Evolutionary conservation across 176 grass and related monocot species (phyloP).

Genomic region (Carex cristatella): DNA sequence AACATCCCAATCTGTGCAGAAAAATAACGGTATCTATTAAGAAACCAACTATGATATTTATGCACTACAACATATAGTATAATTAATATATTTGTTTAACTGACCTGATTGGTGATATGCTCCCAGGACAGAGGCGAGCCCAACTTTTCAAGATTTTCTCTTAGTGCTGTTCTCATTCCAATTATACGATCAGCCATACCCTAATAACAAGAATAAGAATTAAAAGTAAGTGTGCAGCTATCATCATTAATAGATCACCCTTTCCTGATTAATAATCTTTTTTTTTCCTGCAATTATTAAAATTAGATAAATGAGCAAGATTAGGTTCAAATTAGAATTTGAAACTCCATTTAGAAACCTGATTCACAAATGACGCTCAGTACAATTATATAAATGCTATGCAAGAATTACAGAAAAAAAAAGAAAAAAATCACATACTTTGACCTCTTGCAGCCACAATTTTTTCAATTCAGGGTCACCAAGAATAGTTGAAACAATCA

Average conservation of each 20-base stretch:
- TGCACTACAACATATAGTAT: background rate
- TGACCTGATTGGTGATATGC: constrained; percentile 94
- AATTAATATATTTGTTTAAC: background rate
- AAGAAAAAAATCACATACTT: constrained; percentile 43
- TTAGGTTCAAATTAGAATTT: background rate
- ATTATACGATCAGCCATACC: constrained; percentile 93
- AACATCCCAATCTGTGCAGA: constrained; percentile 88
- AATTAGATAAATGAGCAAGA: background rate
- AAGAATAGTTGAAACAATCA: constrained; percentile 88
- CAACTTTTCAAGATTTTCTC: constrained; percentile 70
- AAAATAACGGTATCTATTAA: background rate
- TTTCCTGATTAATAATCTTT: background rate
- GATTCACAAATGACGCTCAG: background rate
- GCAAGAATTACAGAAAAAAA: background rate
- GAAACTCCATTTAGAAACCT: background rate
- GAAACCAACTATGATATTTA: background rate
- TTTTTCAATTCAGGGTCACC: constrained; percentile 79
- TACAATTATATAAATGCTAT: background rate
- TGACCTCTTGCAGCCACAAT: constrained; percentile 89
- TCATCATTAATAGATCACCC: background rate
- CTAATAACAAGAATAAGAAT: constrained; percentile 27
- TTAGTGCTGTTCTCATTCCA: constrained; percentile 82
- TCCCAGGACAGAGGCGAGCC: constrained; percentile 88
- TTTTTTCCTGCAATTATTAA: background rate
- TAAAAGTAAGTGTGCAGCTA: background rate